phyloP scores from a whole-genome alignment of 1,139 yeast genomes.

The Tardiomyces blankii region DNA sequence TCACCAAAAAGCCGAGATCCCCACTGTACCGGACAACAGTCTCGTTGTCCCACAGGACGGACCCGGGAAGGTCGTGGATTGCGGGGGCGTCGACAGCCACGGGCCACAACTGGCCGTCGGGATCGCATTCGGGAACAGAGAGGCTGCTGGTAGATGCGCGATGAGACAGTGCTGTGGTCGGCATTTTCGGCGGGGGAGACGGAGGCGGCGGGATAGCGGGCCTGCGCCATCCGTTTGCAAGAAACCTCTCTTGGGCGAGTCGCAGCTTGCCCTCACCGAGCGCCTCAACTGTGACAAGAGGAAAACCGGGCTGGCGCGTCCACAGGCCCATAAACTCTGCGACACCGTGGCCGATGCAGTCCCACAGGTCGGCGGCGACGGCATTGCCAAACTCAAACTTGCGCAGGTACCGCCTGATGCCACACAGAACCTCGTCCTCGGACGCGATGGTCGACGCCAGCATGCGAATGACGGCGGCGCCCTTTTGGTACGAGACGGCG shows the following conservation, averaged over 20 bases:
- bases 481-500: slow-evolving; percentile 75
- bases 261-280: slow-evolving; percentile 31
- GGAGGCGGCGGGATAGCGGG: too few species aligned
- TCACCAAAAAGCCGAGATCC: slow-evolving; percentile 51
- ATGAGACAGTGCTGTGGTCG: too few species aligned
- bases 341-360: slow-evolving; percentile 66
- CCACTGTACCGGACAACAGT: slow-evolving; percentile 39
- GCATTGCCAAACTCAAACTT: slow-evolving; percentile 69
- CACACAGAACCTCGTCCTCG: slow-evolving; percentile 60
- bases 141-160: too few species aligned
- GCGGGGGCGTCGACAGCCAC: slow-evolving; percentile 77
- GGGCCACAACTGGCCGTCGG: slow-evolving; percentile 59
- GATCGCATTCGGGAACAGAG: slow-evolving; percentile 15
- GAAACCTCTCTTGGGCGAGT: slow-evolving; percentile 62
- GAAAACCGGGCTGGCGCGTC: slow-evolving; percentile 79
- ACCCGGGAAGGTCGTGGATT: slow-evolving; percentile 52
- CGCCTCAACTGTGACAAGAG: slow-evolving; percentile 48
- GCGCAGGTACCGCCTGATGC: slow-evolving; percentile 63
- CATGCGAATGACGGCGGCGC: slow-evolving; percentile 72
- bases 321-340: slow-evolving; percentile 64
- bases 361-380: slow-evolving; percentile 71
- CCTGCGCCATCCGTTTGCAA: slow-evolving; percentile 68
- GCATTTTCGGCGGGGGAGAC: too few species aligned
- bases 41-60: slow-evolving; percentile 43
- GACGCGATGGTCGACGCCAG: slow-evolving; percentile 61